Percentiles rank a stretch among this genome's conserved stretches.
phyloP scores from a whole-genome alignment of 2,329 filamentous ascomycete species.

The Talaromyces sp. region DNA sequence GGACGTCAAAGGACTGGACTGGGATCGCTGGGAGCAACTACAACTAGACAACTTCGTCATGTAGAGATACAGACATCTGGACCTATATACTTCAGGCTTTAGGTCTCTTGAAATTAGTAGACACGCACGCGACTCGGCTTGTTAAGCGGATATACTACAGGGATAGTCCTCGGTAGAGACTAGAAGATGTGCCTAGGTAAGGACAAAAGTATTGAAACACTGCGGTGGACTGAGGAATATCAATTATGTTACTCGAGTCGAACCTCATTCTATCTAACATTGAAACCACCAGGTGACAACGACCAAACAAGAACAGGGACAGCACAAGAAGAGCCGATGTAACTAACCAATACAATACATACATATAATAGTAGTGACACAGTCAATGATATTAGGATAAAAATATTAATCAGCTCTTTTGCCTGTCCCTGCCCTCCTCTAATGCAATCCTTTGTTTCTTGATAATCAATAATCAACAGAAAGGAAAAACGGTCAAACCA shows the following conservation, averaged over 20 bases:
- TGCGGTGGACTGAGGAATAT: too few relatives aligned
- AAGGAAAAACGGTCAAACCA: background rate
- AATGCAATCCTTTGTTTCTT: constrained; percentile 17
- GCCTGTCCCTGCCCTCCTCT: background rate
- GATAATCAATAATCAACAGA: background rate
- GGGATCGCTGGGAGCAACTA: background rate
- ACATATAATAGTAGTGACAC: constrained; percentile 1
- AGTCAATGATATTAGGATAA: constrained; percentile 1
- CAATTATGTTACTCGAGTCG: too few relatives aligned
- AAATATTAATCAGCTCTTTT: constrained; percentile 2
- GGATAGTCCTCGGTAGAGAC: too few relatives aligned
- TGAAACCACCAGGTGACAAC: too few relatives aligned
- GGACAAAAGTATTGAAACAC: too few relatives aligned
- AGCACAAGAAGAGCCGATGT: background rate
- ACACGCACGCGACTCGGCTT: too few relatives aligned
- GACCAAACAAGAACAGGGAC: background rate
- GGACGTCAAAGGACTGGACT: background rate
- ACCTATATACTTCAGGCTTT: too few relatives aligned
- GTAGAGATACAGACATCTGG: too few relatives aligned
- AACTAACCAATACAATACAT: background rate
- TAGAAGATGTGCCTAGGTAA: too few relatives aligned
- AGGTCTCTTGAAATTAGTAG: too few relatives aligned
- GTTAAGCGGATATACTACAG: too few relatives aligned
- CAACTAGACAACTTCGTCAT: too few relatives aligned
- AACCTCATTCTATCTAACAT: background rate